Evolutionary conservation across 2,329 filamentous ascomycete species (phyloP), one percentile per base, ranked within the genome.

Genomic region (Fusarium nurragi): DNA sequence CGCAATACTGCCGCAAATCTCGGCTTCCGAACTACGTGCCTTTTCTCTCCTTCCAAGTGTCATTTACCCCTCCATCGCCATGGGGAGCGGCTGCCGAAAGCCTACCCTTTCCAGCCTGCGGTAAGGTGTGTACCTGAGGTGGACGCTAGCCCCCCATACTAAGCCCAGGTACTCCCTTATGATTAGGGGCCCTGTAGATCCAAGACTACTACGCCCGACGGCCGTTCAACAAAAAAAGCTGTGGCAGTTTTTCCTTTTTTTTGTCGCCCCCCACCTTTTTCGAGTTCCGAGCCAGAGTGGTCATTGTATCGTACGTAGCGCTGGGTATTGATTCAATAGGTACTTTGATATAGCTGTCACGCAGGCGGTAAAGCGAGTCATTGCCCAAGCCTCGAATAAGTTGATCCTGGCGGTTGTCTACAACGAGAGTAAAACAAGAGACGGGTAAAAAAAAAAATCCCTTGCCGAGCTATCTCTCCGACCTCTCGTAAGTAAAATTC

Each of bases 1-100:
- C 70, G 70, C 69, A 72, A 72, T 72, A 65, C 54, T 51, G 41
- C 43, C 41, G 14, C 39, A 57, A 51, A 51, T 62, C 46, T 62
- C 59, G 57, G 57, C 51, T 62, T 63, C 59, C 59, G 57, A 41
- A 57, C 38, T 44, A 49, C 28, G 59, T 62, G 26, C 22, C 58
- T 65, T 65, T 69, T 57, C 22, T 52, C 22, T 32, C 47, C 37
- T 57, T 54, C 52, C 48, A 57, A 51, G 64, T 62, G 60, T 47
- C 48, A 65, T 67, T 34, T 69, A 57, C 68, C 68, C 66, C 68
- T 71, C 69, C 55, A 65, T 65, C 26, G 50, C 28, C 40, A 43
- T 53, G 41, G 48, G 28, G 41, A 40, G 56, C 55, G 46, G 57
- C 39, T 47, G 36, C 65, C 65, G 65, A 70, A 54, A 54, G 55